phyloP scores from a whole-genome alignment of 1,139 yeast genomes.

The Starmera stellimalicola region DNA sequence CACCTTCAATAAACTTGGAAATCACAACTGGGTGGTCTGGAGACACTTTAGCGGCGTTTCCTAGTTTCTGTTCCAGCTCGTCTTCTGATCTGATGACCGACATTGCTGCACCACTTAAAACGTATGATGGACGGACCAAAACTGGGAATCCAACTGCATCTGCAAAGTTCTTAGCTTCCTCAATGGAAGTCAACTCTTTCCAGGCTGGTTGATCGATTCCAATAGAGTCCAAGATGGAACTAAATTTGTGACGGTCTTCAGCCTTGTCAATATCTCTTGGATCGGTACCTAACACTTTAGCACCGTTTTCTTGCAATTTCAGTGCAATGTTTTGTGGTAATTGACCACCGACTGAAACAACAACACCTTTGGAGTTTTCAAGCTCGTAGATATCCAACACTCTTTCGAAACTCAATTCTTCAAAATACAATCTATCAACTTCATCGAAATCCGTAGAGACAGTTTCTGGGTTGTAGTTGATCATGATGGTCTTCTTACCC shows the following conservation, averaged over 20 bases:
- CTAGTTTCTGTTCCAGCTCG: constrained; percentile 73
- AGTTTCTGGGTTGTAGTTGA: constrained; percentile 97
- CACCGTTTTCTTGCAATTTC: constrained; percentile 70
- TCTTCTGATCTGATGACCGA: constrained; percentile 71
- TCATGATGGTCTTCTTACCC: constrained; percentile 89
- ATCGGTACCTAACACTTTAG: constrained; percentile 85
- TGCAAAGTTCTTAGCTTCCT: constrained; percentile 82
- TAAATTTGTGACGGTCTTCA: constrained; percentile 96
- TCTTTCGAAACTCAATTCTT: constrained; percentile 90
- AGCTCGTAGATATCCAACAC: constrained; percentile 95
- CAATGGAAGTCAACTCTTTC: constrained; percentile 86
- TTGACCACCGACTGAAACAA: constrained; percentile 97
- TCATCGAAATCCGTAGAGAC: constrained; percentile 98
- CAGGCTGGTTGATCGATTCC: constrained; percentile 95
- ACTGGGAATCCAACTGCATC: constrained; percentile 88
- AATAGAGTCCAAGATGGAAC: constrained; percentile 85
- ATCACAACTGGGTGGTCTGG: constrained; percentile 93
- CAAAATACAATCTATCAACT: constrained; percentile 94
- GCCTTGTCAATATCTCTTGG: constrained; percentile 96
- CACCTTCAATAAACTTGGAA: constrained; percentile 90
- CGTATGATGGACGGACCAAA: constrained; percentile 94
- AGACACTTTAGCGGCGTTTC: constrained; percentile 85
- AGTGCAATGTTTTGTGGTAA: constrained; percentile 95
- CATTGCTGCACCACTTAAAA: constrained; percentile 98
- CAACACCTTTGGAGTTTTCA: constrained; percentile 83